Conservation (phyloP, 1,284 basidiomycete genomes). For the Tilletia caries region DNA sequence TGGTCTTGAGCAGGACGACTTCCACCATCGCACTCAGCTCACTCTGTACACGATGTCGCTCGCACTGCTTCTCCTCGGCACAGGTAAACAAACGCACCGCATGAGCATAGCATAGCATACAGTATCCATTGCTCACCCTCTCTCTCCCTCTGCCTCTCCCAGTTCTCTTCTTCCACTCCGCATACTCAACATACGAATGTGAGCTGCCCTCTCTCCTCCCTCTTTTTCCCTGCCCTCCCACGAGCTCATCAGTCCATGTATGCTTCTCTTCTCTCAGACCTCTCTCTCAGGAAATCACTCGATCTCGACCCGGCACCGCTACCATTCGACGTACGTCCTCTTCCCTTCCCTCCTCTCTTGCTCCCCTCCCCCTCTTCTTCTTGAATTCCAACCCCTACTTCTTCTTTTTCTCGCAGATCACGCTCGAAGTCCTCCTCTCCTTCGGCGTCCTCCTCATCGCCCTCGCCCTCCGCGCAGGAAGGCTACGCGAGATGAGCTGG, state of each 20-base stretch:
- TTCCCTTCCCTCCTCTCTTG: not conserved
- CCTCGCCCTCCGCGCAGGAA: conserved; percentile 18
- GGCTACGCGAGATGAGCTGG: conserved; percentile 21
- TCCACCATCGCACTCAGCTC: not conserved
- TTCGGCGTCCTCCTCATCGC: conserved; percentile 23
- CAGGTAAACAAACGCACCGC: not conserved
- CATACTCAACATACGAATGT: conserved; percentile 27
- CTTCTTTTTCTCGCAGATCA: not conserved
- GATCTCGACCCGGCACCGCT: conserved; percentile 19
- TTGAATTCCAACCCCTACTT: not conserved
- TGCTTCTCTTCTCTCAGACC: conserved; percentile 3
- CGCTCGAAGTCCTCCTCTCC: not conserved
- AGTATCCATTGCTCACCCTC: too few relatives aligned
- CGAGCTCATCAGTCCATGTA: not conserved
- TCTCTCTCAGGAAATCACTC: conserved; percentile 22
- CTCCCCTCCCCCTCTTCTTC: not conserved
- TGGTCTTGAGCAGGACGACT: too few relatives aligned
- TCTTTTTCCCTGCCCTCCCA: not conserved
- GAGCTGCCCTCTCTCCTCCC: not conserved
- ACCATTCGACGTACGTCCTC: conserved; percentile 20
- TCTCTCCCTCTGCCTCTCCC: not conserved
- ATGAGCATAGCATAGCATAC: too few relatives aligned
- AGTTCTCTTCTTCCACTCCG: conserved; percentile 25
- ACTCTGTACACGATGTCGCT: not conserved
- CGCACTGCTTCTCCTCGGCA: not conserved